A percentile compares a stretch with the other conserved stretches of the same genome.
Conservation (phyloP, 305 asterid genomes). For the Fraxinus latifolia region DNA sequence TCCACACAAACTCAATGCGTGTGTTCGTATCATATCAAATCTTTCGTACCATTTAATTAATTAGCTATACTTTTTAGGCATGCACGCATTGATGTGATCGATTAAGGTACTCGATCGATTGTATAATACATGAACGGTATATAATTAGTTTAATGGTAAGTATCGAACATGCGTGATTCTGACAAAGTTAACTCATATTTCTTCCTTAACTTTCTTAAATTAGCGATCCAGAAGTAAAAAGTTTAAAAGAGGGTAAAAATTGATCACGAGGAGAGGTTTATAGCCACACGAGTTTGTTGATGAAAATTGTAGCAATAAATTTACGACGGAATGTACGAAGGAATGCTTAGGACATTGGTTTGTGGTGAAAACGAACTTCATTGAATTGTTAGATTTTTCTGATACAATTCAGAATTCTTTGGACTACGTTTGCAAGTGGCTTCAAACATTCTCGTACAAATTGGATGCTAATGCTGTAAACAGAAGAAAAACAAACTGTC, state of each 20-base stretch:
- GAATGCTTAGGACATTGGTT: not conserved
- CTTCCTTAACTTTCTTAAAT: not conserved
- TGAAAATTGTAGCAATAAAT: not conserved
- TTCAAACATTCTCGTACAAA: not conserved
- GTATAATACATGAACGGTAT: no score
- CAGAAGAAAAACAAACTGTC: not conserved
- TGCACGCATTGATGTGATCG: not conserved
- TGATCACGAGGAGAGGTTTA: not conserved
- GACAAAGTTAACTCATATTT: not conserved
- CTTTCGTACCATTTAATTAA: conserved; percentile 33
- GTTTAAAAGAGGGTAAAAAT: not conserved
- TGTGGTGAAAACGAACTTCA: not conserved
- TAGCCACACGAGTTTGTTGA: not conserved
- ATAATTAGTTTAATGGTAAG: no score
- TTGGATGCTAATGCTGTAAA: not conserved
- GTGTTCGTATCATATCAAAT: conserved; percentile 37
- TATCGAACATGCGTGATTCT: not conserved
- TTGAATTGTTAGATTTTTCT: not conserved
- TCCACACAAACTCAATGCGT: not conserved
- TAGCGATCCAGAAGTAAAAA: not conserved
- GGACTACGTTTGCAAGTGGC: not conserved
- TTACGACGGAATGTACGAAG: not conserved
- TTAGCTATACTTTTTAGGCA: conserved; percentile 23
- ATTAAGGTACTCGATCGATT: not conserved
- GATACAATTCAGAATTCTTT: not conserved